These are phyloP conservation scores for Fraxinus baroniana DNA, from an alignment of 305 asterid genomes.

Conservation along the genomic window DNA sequence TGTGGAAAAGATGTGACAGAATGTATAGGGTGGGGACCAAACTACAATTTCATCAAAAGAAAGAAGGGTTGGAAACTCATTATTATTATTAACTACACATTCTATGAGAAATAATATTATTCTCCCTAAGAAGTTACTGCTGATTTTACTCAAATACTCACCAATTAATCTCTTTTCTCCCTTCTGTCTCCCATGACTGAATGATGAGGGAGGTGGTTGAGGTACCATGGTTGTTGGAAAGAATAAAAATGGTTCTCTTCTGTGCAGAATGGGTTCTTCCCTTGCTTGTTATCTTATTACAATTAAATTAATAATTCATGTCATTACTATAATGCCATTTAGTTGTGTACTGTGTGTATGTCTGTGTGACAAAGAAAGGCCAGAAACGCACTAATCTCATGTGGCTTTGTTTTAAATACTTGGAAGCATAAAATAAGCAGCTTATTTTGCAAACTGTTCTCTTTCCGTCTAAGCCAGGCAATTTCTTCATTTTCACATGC, in stretches of 20 bases:
- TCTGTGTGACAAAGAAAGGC: constrained; percentile 21
- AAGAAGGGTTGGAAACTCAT: background rate
- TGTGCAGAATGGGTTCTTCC: constrained; percentile 45
- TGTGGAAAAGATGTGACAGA: background rate
- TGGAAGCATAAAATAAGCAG: background rate
- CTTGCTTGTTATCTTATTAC: constrained; percentile 33
- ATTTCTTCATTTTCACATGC: constrained; percentile 31
- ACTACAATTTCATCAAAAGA: background rate
- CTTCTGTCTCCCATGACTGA: constrained; percentile 9
- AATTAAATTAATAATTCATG: background rate
- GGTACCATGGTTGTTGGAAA: constrained; percentile 40
- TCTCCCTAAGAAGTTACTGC: background rate
- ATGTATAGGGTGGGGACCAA: background rate
- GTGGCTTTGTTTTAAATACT: constrained; percentile 18
- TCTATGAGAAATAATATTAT: background rate
- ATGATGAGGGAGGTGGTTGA: constrained; percentile 8
- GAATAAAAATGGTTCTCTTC: constrained; percentile 57
- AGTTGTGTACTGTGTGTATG: constrained; percentile 14
- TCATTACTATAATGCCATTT: background rate
- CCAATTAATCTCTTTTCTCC: background rate
- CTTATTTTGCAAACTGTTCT: constrained; percentile 20
- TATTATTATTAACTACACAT: background rate
- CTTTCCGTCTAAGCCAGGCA: constrained; percentile 60
- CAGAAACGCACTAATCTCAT: constrained; percentile 23
- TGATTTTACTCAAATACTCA: background rate